Evolutionary conservation across 2,329 filamentous ascomycete genomes (phyloP).

Genomic region (Endoconidiophora polonica): DNA sequence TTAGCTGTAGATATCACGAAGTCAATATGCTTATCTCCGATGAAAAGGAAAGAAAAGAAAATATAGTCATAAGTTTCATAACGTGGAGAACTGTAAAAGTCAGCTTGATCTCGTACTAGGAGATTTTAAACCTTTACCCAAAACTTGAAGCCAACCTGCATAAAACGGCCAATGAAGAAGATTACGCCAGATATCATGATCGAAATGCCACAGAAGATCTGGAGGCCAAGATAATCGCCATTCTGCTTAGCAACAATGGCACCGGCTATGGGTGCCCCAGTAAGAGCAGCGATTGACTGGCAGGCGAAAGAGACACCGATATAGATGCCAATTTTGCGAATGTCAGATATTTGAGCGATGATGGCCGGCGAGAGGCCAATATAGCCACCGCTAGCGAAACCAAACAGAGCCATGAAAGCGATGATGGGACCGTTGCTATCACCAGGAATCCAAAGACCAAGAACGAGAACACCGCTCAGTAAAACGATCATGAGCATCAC

Average conservation of each 20-base stretch:
- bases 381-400: constrained; percentile 51
- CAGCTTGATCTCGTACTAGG: not conserved
- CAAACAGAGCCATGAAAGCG: constrained; percentile 50
- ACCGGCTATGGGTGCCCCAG: constrained; percentile 51
- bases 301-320: constrained; percentile 47
- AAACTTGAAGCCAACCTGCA: constrained; percentile 22
- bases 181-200: constrained; percentile 20
- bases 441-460: constrained; percentile 33
- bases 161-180: constrained; percentile 20
- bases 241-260: constrained; percentile 35
- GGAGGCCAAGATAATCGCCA: constrained; percentile 40
- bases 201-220: constrained; percentile 47
- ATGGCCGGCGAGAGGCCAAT: constrained; percentile 46
- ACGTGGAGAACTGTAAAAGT: not conserved
- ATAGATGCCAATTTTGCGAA: constrained; percentile 51
- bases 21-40: not conserved
- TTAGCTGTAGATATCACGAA: too few species aligned
- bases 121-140: constrained; percentile 19
- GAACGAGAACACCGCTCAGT: constrained; percentile 28
- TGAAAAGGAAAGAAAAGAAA: not conserved
- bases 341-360: constrained; percentile 53
- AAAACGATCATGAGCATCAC: constrained; percentile 34
- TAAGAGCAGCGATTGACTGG: constrained; percentile 46
- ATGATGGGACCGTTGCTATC: constrained; percentile 39
- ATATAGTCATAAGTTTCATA: not conserved